phyloP scores from a whole-genome alignment of 2,329 filamentous ascomycete genomes.

The Aspergillus fischeri region DNA sequence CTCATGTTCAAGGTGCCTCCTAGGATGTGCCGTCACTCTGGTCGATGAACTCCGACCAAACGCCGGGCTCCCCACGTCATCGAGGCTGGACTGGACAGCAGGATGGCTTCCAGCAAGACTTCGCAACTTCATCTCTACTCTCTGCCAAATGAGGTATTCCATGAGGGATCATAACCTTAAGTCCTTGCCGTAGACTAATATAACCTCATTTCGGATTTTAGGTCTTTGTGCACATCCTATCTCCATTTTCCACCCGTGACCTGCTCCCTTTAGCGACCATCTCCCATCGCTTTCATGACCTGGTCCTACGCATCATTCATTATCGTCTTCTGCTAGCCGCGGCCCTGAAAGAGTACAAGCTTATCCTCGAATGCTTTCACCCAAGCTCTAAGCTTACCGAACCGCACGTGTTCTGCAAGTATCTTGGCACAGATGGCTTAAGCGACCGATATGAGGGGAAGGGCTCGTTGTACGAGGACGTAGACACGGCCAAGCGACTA shows the following conservation, averaged over 20 bases:
- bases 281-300: constrained; percentile 59
- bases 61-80: not conserved
- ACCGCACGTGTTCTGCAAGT: constrained; percentile 65
- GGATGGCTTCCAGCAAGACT: constrained; percentile 8
- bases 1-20: not conserved
- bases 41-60: not conserved
- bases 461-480: constrained; percentile 35
- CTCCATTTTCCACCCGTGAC: constrained; percentile 45
- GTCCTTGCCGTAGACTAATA: not conserved
- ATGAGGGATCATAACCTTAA: not conserved
- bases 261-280: constrained; percentile 56
- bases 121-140: constrained; percentile 19
- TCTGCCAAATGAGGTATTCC: constrained; percentile 34
- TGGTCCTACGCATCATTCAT: constrained; percentile 62
- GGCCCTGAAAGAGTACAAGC: constrained; percentile 56
- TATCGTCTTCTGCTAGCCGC: constrained; percentile 59
- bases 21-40: not conserved
- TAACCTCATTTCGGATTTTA: constrained; percentile 19
- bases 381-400: constrained; percentile 65
- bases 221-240: constrained; percentile 52
- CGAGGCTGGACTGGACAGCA: not conserved
- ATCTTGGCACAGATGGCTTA: constrained; percentile 62
- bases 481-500: constrained; percentile 30
- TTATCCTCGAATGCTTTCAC: constrained; percentile 76
- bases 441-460: constrained; percentile 39